phyloP scores from a whole-genome alignment of 345 rosid species.

The Cochlearia excelsa region DNA sequence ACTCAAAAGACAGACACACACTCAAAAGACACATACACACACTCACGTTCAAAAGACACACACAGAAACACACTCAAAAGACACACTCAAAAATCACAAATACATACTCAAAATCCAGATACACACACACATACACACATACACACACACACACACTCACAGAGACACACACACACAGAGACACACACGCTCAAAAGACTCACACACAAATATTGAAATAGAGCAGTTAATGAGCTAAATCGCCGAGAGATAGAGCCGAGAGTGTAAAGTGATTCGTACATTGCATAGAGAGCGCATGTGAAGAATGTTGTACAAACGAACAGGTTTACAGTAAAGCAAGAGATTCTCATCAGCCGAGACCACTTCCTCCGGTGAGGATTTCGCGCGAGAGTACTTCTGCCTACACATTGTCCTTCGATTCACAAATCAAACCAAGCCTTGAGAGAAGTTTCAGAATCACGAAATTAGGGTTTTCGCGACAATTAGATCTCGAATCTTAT shows the following conservation, averaged over 20 bases:
- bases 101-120: neutral
- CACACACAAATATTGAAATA: neutral
- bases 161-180: too few relatives aligned
- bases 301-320: constrained; percentile 67
- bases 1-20: neutral
- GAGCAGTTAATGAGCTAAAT: neutral
- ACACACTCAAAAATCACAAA: neutral
- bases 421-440: too few relatives aligned
- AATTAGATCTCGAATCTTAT: too few relatives aligned
- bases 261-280: constrained; percentile 49
- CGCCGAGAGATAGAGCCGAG: neutral
- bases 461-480: neutral
- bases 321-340: constrained; percentile 79
- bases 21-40: too few relatives aligned
- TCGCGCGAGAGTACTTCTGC: constrained; percentile 47
- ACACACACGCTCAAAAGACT: neutral
- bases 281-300: constrained; percentile 56
- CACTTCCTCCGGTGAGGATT: constrained; percentile 61
- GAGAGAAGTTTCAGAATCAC: neutral
- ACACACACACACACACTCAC: neutral
- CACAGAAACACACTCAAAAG: neutral
- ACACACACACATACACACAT: neutral
- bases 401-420: constrained; percentile 54
- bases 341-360: constrained; percentile 67
- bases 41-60: neutral